Evolutionary conservation across 2,329 filamentous ascomycete genomes (phyloP).

Genomic region (Fusarium chuoi): DNA sequence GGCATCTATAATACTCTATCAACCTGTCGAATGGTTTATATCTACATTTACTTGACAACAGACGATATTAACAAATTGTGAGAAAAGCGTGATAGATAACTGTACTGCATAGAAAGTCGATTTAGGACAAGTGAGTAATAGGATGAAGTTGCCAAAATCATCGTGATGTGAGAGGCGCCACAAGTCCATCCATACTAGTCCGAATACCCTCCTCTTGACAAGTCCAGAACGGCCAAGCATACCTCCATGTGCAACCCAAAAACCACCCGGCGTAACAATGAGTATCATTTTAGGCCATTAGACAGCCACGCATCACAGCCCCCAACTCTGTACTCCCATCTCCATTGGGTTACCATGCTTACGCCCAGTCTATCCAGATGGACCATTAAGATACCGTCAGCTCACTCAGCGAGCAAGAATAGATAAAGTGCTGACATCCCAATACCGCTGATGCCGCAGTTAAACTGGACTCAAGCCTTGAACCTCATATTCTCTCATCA

Average conservation of each 20-base stretch:
- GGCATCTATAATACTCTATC: too few relatives aligned
- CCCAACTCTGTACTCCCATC: not conserved
- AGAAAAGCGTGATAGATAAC: not conserved
- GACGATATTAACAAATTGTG: accelerated
- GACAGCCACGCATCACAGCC: not conserved
- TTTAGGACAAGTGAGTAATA: accelerated
- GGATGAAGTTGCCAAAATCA: not conserved
- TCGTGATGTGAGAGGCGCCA: not conserved
- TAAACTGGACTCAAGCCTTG: not conserved
- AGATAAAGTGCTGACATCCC: constrained; percentile 8
- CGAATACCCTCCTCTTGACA: not conserved
- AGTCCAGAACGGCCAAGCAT: not conserved
- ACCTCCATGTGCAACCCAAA: not conserved
- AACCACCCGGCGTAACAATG: not conserved
- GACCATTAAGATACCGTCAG: not conserved
- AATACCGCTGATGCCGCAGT: not conserved
- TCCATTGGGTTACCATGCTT: not conserved
- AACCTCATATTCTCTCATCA: not conserved
- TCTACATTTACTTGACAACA: not conserved
- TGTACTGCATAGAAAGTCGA: not conserved
- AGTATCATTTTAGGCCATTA: not conserved
- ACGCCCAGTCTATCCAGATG: not conserved
- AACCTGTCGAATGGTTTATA: not conserved
- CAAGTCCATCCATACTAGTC: not conserved
- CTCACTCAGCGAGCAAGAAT: constrained; percentile 6